Conservation (phyloP, 2,329 filamentous ascomycete species). For the Orbilia blumenaviensis region DNA sequence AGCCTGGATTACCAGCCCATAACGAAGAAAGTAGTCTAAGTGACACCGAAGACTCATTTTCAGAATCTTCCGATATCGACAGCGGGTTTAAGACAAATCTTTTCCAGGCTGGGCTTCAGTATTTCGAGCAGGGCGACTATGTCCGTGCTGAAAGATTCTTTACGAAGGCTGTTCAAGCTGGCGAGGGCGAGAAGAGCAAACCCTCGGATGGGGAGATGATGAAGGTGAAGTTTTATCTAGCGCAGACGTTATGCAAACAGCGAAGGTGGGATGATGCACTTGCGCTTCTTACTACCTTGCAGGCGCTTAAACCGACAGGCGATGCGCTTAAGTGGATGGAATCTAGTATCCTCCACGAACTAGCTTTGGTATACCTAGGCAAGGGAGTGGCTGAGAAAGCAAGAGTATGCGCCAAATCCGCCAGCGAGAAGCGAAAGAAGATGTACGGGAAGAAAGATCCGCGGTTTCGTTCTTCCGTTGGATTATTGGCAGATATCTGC, state of each 20-base stretch:
- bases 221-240: constrained; percentile 40
- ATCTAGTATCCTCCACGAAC: constrained; percentile 38
- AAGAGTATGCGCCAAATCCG: constrained; percentile 24
- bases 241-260: constrained; percentile 38
- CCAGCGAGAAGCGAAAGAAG: constrained; percentile 29
- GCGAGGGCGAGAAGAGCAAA: constrained; percentile 3
- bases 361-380: constrained; percentile 41
- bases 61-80: constrained; percentile 50
- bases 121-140: constrained; percentile 39
- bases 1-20: background rate
- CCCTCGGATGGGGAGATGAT: background rate
- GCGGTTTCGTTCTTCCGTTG: constrained; percentile 32
- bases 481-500: constrained; percentile 43
- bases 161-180: constrained; percentile 38
- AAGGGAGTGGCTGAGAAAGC: constrained; percentile 21
- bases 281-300: constrained; percentile 1
- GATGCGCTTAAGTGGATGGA: constrained; percentile 34
- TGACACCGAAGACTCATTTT: constrained; percentile 6
- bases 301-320: constrained; percentile 3
- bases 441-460: constrained; percentile 38
- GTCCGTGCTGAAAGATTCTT: constrained; percentile 41
- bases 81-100: constrained; percentile 43
- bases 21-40: background rate
- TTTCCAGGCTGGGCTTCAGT: constrained; percentile 30
- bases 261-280: constrained; percentile 39